Evolutionary conservation across 192 early-diverging fungal genomes (phyloP).

Genomic region (Nowakowskiella sp.): DNA sequence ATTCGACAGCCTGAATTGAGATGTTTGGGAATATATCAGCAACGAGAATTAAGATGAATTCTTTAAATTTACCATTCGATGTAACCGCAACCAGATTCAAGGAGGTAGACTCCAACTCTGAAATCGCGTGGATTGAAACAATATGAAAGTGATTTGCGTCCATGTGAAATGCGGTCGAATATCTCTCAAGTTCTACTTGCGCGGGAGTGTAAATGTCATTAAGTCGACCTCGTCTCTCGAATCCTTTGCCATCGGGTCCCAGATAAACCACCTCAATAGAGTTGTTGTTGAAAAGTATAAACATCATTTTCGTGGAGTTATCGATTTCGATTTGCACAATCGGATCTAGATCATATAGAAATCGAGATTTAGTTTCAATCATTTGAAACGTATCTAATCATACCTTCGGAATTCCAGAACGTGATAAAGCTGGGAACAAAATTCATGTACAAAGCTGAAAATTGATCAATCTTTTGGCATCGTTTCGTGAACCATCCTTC

Average conservation of each 20-base stretch:
- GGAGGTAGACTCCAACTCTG: conserved; percentile 50
- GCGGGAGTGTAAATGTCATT: conserved; percentile 20
- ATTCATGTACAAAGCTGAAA: conserved; percentile 51
- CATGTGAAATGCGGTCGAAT: conserved; percentile 39
- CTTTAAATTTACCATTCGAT: conserved; percentile 46
- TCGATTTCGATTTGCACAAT: conserved; percentile 63
- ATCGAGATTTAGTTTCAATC: conserved; percentile 5
- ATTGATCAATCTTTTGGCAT: conserved; percentile 68
- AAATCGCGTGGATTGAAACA: conserved; percentile 65
- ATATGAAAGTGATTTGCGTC: conserved; percentile 52
- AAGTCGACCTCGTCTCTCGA: conserved; percentile 39
- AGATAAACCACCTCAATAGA: conserved; percentile 65
- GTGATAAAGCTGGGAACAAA: conserved; percentile 58
- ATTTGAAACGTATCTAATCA: not conserved
- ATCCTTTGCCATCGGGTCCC: conserved; percentile 45
- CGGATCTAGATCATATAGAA: conserved; percentile 27
- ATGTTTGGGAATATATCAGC: conserved; percentile 8
- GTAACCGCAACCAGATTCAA: conserved; percentile 75
- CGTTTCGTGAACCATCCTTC: conserved; percentile 81
- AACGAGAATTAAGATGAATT: no score
- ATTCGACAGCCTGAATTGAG: conserved; percentile 47
- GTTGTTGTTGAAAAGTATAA: conserved; percentile 60
- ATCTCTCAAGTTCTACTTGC: conserved; percentile 12
- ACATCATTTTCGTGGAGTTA: conserved; percentile 56
- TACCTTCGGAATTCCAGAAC: not conserved